Evolutionary conservation across 2,329 filamentous ascomycete species (phyloP), one percentile per base, ranked within the genome.

Genomic region (Alternaria gaisen): DNA sequence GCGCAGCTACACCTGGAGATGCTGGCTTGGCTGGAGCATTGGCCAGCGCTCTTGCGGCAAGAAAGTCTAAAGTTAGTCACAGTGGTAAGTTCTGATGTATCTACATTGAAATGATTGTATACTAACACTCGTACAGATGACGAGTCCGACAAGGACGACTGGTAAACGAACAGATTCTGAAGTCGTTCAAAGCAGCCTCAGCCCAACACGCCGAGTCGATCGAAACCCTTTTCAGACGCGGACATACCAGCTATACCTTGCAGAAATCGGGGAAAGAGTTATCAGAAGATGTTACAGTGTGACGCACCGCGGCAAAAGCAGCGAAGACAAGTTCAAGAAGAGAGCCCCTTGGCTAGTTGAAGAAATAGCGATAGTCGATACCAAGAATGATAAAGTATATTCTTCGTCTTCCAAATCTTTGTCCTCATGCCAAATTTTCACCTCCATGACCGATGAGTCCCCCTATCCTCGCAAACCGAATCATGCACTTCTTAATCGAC

Each of bases 41-140:
- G 85, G 92, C 93, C 22, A 92, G 91, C 81, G 94, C 93, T 48
- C 81, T 97, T 70, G 92, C 92, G 61, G 90, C 88, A 81, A 86
- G 94, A 79, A 97, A 97, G 84, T 88, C 93, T 80, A 97, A 97
- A 84, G 94, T 97, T 77, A 92, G 92, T 81, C 90, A 92, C 78
- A 97, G 92, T 84, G 94, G 94, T 97, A 88, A 88, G 71, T 72
- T 9, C 12, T 53, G 22, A 44, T 10, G 52, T 18, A 1, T 41
- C 9, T 55, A 58, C 42, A 24, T 50, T 38, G 12, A 65, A 34
- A 24, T 55, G 20, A 42, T 48, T 30, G 42, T 41, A 56, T 71
- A 60, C 73, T 80, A 70, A 80, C 62, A n/a, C 32, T 14, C 36
- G 22, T 64, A 34, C 67, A 93, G 91, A 94, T 82, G 91, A 93